phyloP scores from a whole-genome alignment of 805 yeast genomes.

The Brettanomyces anomalus region DNA sequence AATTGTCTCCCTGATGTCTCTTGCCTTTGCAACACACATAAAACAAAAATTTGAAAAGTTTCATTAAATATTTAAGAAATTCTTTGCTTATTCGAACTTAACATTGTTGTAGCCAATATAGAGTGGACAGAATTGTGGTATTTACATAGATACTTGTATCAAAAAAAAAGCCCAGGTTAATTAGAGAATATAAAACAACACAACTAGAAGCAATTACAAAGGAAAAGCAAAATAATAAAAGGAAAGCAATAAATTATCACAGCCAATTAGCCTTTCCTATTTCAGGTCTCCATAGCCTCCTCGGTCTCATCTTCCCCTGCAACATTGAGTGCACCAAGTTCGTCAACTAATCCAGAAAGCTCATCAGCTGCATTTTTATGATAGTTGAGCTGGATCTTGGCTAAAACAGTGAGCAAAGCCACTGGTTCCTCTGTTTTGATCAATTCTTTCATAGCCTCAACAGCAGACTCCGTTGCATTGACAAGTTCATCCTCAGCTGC shows the following conservation, averaged over 20 bases:
- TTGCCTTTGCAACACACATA: too few relatives aligned
- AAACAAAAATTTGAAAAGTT: too few relatives aligned
- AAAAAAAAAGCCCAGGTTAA: background rate
- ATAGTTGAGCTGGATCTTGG: slow-evolving; percentile 60
- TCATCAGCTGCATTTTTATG: slow-evolving; percentile 43
- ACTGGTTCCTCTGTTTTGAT: slow-evolving; percentile 60
- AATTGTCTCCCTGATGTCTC: too few relatives aligned
- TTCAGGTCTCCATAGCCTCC: background rate
- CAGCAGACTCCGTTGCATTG: slow-evolving; percentile 69
- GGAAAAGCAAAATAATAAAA: background rate
- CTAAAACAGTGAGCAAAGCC: slow-evolving; percentile 54
- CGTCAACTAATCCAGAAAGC: slow-evolving; percentile 36
- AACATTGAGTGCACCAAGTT: slow-evolving; percentile 33
- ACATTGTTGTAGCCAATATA: too few relatives aligned
- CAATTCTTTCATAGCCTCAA: slow-evolving; percentile 66
- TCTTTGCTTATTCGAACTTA: too few relatives aligned
- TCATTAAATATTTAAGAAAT: too few relatives aligned
- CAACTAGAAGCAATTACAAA: background rate
- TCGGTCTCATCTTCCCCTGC: slow-evolving; percentile 29
- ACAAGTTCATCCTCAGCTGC: slow-evolving; percentile 70
- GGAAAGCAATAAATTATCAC: too few relatives aligned
- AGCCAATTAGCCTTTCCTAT: background rate
- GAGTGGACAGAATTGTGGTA: too few relatives aligned
- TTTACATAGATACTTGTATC: too few relatives aligned
- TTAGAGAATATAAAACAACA: background rate